Base-by-base conservation (phyloP, 2,329 filamentous ascomycete species). In the Colletotrichum truncatum region DNA sequence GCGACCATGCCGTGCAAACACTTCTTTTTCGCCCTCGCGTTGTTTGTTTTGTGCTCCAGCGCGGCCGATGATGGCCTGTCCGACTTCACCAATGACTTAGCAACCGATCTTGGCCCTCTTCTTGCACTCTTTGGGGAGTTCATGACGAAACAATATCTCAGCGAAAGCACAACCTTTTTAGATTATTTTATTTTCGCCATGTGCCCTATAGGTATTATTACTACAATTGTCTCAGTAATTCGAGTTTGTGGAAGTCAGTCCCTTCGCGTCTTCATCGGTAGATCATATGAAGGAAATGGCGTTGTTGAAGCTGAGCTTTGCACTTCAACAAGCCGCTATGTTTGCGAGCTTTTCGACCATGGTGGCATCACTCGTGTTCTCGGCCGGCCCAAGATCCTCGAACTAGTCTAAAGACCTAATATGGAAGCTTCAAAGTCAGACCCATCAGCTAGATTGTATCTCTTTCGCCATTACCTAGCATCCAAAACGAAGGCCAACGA, bases 351-450 rank as follows among this genome's bases (percentile, higher is more conserved):
- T 0, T 51, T 30, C 28, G 34, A 34, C 12, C 14, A 28, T 3
- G 46, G 46, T 6, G 28, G 46, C 2, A 51, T 51, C 3, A 51
- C 28, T 28, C 46, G 46, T 12, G 8, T 51, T 0, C 2, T 51
- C 0, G 46, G 46, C 1, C 30, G 4, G 3, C 46, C 46, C 2
- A 51, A 11, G 1, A 0, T 51, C 11, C 46, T 51, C 6, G 46
- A 51, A 18, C 16, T 51, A 3, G 30, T 51, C 2, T 28, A 1
- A 2, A 0, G 0, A 7, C 18, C 30, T 0, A 36, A 34, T 2
- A 0, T 38, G 12, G 3, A 6, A 0, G 12, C 8, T 10, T n/a
- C 25, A 3, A 25, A 21, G 10, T 7, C 0, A 4, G 38, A 49
- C 4, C 1, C 4, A 1, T 6, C 3, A 21, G 0, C 4, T 3